These are phyloP conservation scores for Periconia digitata DNA, from an alignment of 2,329 filamentous ascomycete genomes.

Conservation along the genomic window DNA sequence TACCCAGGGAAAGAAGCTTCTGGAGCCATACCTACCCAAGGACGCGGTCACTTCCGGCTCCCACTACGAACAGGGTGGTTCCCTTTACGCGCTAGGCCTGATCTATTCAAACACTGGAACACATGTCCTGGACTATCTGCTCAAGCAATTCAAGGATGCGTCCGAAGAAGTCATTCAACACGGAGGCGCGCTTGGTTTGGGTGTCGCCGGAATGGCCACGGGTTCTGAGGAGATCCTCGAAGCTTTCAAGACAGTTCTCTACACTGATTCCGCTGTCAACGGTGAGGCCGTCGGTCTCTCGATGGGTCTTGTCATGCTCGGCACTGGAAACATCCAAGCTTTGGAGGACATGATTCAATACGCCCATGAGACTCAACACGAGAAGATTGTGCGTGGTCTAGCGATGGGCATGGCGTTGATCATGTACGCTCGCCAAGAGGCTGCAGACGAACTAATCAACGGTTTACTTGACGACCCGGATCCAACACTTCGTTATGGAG, in stretches of 20 bases:
- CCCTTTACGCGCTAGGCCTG: slow-evolving; percentile 89
- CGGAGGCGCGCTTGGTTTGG: slow-evolving; percentile 89
- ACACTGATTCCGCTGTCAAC: slow-evolving; percentile 92
- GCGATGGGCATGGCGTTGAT: slow-evolving; percentile 97
- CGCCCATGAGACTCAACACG: slow-evolving; percentile 95
- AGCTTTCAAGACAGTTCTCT: slow-evolving; percentile 84
- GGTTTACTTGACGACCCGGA: slow-evolving; percentile 91
- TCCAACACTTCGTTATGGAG: slow-evolving; percentile 89
- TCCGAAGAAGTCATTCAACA: slow-evolving; percentile 95
- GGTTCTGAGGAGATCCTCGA: slow-evolving; percentile 90
- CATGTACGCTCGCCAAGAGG: slow-evolving; percentile 96
- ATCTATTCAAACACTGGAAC: slow-evolving; percentile 98
- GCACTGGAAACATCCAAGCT: slow-evolving; percentile 92
- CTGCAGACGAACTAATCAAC: slow-evolving; percentile 91
- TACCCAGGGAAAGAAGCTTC: slow-evolving; percentile 85
- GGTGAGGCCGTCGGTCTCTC: slow-evolving; percentile 93
- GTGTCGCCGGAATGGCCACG: slow-evolving; percentile 96
- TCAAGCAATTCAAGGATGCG: slow-evolving; percentile 71
- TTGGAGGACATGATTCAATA: slow-evolving; percentile 97
- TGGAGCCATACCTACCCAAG: slow-evolving; percentile 91
- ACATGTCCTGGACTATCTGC: slow-evolving; percentile 80
- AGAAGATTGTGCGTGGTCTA: slow-evolving; percentile 96
- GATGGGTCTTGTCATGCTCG: slow-evolving; percentile 98
- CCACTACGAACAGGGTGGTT: slow-evolving; percentile 93
- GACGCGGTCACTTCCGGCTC: slow-evolving; percentile 74